A percentile compares a stretch with the other conserved stretches of the same genome.
phyloP scores from a whole-genome alignment of 2,329 filamentous ascomycete species.

The Arachnopeziza araneosa region DNA sequence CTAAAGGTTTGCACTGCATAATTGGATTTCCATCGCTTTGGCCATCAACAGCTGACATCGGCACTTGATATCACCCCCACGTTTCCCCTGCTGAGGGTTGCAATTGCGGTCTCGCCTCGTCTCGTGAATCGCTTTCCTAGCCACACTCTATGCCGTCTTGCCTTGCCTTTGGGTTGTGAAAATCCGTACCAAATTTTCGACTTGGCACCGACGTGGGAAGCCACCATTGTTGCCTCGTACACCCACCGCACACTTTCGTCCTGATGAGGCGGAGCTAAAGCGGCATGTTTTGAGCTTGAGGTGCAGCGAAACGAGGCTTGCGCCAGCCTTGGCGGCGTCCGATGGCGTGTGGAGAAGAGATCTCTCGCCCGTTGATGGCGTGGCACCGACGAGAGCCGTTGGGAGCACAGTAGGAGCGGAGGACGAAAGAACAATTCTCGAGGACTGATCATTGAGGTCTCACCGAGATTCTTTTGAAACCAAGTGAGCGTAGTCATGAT shows the following conservation, averaged over 20 bases:
- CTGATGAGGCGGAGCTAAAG: neutral
- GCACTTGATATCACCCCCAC: neutral
- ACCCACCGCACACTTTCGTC: too few species aligned
- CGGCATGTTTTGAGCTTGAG: neutral
- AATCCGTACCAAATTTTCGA: too few species aligned
- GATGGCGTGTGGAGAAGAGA: neutral
- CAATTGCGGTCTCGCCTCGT: neutral
- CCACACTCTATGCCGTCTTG: too few species aligned
- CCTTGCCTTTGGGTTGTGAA: too few species aligned
- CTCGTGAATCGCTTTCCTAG: neutral
- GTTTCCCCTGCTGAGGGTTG: neutral
- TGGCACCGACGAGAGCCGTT: neutral
- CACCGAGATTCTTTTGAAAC: neutral
- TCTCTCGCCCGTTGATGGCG: neutral
- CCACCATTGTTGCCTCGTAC: neutral
- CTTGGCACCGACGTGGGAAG: neutral
- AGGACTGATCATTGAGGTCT: neutral
- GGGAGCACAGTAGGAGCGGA: neutral
- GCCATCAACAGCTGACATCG: neutral
- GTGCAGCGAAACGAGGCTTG: neutral
- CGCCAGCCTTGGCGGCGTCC: too few species aligned
- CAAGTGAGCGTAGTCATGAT: neutral
- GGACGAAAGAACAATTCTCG: neutral
- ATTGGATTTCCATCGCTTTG: too few species aligned
- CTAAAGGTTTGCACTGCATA: too few species aligned